These are phyloP conservation scores for Colletotrichum echinochloae DNA, from an alignment of 2,329 filamentous ascomycete genomes.

Conservation along the genomic window DNA sequence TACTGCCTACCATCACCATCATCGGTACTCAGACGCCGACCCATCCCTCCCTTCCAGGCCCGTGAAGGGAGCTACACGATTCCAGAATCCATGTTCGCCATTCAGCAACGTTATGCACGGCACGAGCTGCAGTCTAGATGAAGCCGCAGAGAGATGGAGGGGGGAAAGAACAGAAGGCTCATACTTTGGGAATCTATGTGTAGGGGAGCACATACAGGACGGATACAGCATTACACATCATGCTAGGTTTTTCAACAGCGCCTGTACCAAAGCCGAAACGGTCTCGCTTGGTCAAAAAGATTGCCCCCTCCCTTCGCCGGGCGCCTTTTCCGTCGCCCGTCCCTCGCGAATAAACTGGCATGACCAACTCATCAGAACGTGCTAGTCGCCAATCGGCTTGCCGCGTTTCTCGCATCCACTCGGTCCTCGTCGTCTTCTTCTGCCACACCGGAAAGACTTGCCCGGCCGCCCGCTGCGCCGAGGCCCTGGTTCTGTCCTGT, in stretches of 20 bases:
- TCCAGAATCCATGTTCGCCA: not conserved
- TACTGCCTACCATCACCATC: not conserved
- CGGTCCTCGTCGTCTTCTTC: conserved; percentile 94
- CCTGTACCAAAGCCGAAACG: conserved; percentile 19
- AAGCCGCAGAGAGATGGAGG: not conserved
- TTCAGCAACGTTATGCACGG: not conserved
- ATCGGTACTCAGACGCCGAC: conserved; percentile 1
- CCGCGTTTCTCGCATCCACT: conserved; percentile 94
- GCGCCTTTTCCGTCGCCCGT: conserved; percentile 21
- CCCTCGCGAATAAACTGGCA: conserved; percentile 12
- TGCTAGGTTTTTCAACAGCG: conserved; percentile 27
- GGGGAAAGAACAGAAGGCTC: conserved; percentile 28
- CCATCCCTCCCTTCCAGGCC: not conserved
- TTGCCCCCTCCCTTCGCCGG: conserved; percentile 8
- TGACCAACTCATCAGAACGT: conserved; percentile 73
- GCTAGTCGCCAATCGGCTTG: conserved; percentile 91
- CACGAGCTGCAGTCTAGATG: not conserved
- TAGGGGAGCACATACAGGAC: conserved; percentile 37
- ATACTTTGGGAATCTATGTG: conserved; percentile 41
- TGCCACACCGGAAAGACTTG: conserved; percentile 69
- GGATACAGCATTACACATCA: conserved; percentile 41
- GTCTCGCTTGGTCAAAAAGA: conserved; percentile 23
- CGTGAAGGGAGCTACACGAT: not conserved
- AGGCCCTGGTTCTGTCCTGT: conserved; percentile 50
- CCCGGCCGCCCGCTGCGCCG: conserved; percentile 55